A percentile compares a stretch with the other conserved stretches of the same genome.
These are phyloP conservation scores for Kluyveromyces nonfermentans DNA, from an alignment of 805 yeast species.

Conservation along the genomic window DNA sequence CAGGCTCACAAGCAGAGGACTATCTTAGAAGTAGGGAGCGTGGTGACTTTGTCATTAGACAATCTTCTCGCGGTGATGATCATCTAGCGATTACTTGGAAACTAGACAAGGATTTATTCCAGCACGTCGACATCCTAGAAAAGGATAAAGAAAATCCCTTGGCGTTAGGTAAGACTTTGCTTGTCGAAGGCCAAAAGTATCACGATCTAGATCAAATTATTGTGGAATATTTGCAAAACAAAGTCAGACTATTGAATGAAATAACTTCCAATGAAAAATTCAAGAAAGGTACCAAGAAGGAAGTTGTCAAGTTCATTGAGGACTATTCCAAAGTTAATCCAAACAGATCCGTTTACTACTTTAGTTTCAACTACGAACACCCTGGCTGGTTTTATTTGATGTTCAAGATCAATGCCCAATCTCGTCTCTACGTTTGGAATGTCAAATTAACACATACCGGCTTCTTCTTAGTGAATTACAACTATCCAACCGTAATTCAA, in stretches of 20 bases:
- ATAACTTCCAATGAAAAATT: constrained; percentile 84
- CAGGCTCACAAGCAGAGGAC: constrained; percentile 83
- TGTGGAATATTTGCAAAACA: constrained; percentile 75
- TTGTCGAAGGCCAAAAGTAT: constrained; percentile 62
- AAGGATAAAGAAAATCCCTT: constrained; percentile 54
- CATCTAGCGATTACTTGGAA: constrained; percentile 95
- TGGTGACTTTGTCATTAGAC: constrained; percentile 91
- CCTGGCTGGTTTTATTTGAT: constrained; percentile 92
- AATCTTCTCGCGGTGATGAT: constrained; percentile 82
- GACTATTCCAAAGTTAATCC: constrained; percentile 88
- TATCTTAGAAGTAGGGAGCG: constrained; percentile 78
- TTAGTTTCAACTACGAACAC: constrained; percentile 78
- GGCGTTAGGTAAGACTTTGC: constrained; percentile 46
- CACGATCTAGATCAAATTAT: constrained; percentile 90
- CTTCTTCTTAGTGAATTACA: constrained; percentile 64
- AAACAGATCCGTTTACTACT: constrained; percentile 80
- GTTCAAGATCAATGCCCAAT: constrained; percentile 68
- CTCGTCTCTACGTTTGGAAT: constrained; percentile 74
- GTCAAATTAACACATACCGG: constrained; percentile 88
- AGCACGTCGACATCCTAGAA: constrained; percentile 83
- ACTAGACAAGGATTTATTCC: constrained; percentile 81
- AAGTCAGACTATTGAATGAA: constrained; percentile 74
- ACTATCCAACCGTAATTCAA: constrained; percentile 81
- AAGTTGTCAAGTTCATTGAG: constrained; percentile 78
- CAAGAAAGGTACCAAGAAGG: constrained; percentile 63